Percentiles rank a stretch among this genome's conserved stretches.
Evolutionary conservation across 1,284 basidiomycete genomes (phyloP).

Genomic region (Puccinia sorghi): DNA sequence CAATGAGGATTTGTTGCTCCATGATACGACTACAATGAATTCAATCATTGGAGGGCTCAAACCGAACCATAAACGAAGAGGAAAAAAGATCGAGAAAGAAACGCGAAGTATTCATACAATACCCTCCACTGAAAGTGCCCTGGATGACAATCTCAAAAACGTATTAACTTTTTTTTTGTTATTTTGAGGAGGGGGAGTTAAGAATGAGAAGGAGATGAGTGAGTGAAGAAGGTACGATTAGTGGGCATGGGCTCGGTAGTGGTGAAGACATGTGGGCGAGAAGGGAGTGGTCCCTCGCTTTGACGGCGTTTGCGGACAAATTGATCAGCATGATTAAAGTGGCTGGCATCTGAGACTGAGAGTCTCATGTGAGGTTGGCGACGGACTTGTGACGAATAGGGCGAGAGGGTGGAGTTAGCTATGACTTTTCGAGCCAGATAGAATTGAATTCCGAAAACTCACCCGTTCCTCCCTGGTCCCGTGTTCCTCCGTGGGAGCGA

Average conservation of each 20-base stretch:
- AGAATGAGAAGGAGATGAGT: neutral
- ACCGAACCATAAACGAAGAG: neutral
- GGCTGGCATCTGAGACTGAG: slow-evolving; percentile 12
- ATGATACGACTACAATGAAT: too few species aligned
- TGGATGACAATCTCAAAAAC: neutral
- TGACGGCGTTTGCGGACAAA: slow-evolving; percentile 13
- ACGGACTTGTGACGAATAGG: neutral
- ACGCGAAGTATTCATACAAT: slow-evolving; percentile 4
- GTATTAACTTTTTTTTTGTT: neutral
- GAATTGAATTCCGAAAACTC: neutral
- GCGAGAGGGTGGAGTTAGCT: neutral
- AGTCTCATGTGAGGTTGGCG: slow-evolving; percentile 21
- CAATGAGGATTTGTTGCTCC: too few species aligned
- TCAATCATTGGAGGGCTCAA: neutral
- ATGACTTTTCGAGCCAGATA: neutral
- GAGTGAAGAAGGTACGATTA: neutral
- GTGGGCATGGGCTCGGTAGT: slow-evolving; percentile 19
- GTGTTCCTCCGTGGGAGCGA: slow-evolving; percentile 9
- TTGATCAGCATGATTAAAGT: neutral
- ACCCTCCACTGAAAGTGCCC: neutral
- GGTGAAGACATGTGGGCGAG: neutral
- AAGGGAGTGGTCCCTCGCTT: slow-evolving; percentile 20
- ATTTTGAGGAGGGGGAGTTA: neutral
- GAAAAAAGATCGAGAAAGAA: slow-evolving; percentile 3
- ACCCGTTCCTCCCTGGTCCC: neutral